Evolutionary conservation across 108 stramenopile genomes (phyloP).

Genomic region (Nitzschia sp.): DNA sequence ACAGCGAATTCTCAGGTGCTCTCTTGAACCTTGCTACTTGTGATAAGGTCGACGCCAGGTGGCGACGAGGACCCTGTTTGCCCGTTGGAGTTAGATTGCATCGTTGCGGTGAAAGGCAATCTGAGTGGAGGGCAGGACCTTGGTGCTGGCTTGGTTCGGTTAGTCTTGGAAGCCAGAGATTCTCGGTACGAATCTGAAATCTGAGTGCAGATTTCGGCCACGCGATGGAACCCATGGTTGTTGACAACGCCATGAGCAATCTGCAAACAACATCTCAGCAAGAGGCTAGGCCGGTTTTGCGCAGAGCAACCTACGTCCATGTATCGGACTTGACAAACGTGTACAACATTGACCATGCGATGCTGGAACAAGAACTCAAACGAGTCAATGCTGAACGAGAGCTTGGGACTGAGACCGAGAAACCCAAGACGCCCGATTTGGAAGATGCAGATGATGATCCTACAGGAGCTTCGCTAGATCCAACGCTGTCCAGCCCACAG

Average conservation of each 20-base stretch:
- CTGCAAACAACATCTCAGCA: neutral
- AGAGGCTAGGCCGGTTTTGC: slow-evolving; percentile 20
- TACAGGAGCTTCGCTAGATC: slow-evolving; percentile 16
- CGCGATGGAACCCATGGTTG: neutral
- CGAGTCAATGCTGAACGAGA: slow-evolving; percentile 42
- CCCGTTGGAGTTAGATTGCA: too few species aligned
- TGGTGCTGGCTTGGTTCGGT: too few species aligned
- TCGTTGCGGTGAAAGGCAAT: too few species aligned
- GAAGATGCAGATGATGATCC: slow-evolving; percentile 20
- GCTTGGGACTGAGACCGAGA: neutral
- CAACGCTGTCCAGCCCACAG: slow-evolving; percentile 36
- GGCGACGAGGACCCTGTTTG: too few species aligned
- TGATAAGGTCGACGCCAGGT: too few species aligned
- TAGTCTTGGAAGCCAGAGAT: too few species aligned
- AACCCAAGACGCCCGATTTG: neutral
- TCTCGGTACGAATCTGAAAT: too few species aligned
- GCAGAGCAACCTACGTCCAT: slow-evolving; percentile 65
- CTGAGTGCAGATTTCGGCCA: too few species aligned
- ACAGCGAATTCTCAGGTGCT: too few species aligned
- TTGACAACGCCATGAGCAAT: neutral
- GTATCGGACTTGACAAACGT: slow-evolving; percentile 57
- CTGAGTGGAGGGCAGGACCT: too few species aligned
- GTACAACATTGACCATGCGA: slow-evolving; percentile 63
- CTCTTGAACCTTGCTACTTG: too few species aligned
- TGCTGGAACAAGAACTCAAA: slow-evolving; percentile 55